Conservation (phyloP, 805 yeast genomes). For the Candida tammaniensis region DNA sequence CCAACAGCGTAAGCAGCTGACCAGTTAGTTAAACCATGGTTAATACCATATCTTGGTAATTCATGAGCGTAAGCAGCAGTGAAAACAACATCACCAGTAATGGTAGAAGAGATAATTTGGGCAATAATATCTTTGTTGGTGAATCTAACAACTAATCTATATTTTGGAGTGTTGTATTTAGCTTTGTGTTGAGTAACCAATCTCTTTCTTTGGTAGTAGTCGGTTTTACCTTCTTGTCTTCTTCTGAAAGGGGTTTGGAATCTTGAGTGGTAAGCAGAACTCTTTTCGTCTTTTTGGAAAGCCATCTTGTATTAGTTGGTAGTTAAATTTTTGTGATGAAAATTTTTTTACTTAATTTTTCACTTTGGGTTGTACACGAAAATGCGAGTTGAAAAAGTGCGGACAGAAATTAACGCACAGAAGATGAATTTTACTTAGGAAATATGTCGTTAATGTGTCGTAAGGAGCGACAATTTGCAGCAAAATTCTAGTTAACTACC, state of each 20-base stretch:
- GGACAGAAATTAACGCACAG: too few relatives aligned
- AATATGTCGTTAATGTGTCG: too few relatives aligned
- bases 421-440: too few relatives aligned
- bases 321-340: conserved; percentile 6
- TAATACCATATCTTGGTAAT: conserved; percentile 96
- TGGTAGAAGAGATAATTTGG: conserved; percentile 94
- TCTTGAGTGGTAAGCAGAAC: conserved; percentile 96
- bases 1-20: conserved; percentile 99
- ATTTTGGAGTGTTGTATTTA: conserved; percentile 98
- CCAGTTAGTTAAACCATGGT: conserved; percentile 99
- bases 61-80: conserved; percentile 99
- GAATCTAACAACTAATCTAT: conserved; percentile 99
- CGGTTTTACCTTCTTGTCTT: conserved; percentile 99
- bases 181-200: conserved; percentile 99
- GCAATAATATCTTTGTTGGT: conserved; percentile 99
- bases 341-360: too few relatives aligned
- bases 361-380: too few relatives aligned
- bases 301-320: conserved; percentile 10
- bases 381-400: too few relatives aligned
- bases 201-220: conserved; percentile 99
- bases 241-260: conserved; percentile 99
- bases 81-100: conserved; percentile 94
- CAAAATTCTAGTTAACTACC: too few relatives aligned
- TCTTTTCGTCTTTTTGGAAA: conserved; percentile 45
- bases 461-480: too few relatives aligned